A percentile compares a stretch with the other conserved stretches of the same genome.
Conservation (phyloP, 73 alveolate genomes). For the Tetrahymena thermophila region DNA sequence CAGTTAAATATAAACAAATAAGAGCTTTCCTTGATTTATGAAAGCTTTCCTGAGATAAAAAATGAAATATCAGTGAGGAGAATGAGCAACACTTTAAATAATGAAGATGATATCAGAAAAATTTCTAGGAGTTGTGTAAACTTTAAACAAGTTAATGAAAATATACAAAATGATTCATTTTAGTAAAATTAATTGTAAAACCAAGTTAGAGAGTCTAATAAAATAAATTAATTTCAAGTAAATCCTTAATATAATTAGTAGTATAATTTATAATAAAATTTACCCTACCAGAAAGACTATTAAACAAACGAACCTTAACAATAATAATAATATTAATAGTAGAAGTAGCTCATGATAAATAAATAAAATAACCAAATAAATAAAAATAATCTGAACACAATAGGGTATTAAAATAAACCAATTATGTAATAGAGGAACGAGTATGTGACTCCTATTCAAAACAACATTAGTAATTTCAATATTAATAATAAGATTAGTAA, state of each 20-base stretch:
- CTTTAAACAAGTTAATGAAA: background rate
- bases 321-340: too few species aligned
- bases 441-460: background rate
- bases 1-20: background rate
- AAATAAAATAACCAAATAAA: background rate
- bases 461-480: background rate
- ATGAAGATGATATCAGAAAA: background rate
- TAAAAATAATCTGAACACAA: background rate
- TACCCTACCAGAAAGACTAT: background rate
- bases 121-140: background rate
- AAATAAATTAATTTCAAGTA: background rate
- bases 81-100: background rate
- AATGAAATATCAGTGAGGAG: background rate
- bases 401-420: background rate
- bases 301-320: background rate
- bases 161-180: background rate
- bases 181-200: background rate
- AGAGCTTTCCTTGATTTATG: background rate
- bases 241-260: background rate
- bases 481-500: too few species aligned
- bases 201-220: background rate
- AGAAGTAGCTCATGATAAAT: background rate
- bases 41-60: background rate
- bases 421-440: background rate
- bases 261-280: background rate